Evolutionary conservation across 345 rosid species (phyloP).

Genomic region (Hypericum androsaemum): DNA sequence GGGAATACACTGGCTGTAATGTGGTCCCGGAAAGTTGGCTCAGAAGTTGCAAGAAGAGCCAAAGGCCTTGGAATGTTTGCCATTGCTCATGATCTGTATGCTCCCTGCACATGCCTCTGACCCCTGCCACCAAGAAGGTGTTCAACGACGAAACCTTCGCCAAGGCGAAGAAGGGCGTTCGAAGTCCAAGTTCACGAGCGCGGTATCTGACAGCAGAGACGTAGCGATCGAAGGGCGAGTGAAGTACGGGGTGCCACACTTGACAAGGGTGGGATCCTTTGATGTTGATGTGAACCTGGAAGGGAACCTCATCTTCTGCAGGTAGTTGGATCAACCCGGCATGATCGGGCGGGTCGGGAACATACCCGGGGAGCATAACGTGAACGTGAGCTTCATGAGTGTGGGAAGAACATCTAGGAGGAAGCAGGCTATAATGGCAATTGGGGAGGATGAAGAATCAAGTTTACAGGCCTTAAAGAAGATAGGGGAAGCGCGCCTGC

Average conservation of each 20-base stretch:
- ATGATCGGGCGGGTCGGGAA: conserved; percentile 26
- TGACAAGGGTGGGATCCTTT: conserved; percentile 20
- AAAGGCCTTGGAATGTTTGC: conserved; percentile 3
- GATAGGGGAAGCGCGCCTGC: conserved; percentile 20
- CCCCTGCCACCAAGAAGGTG: conserved; percentile 17
- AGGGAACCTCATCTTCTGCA: conserved; percentile 24
- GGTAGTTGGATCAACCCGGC: conserved; percentile 23
- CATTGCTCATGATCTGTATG: not conserved
- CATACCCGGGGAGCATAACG: conserved; percentile 17
- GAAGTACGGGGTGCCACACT: conserved; percentile 23
- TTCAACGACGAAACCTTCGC: conserved; percentile 22
- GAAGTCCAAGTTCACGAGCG: conserved; percentile 23
- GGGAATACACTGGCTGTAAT: conserved; percentile 1
- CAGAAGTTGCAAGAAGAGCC: not conserved
- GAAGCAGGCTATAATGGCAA: conserved; percentile 26
- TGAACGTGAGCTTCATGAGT: conserved; percentile 26
- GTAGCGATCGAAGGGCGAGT: conserved; percentile 20
- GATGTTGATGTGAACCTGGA: conserved; percentile 26
- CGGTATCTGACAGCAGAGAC: conserved; percentile 18
- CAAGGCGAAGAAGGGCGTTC: conserved; percentile 25
- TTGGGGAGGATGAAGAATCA: conserved; percentile 24
- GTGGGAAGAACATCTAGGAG: conserved; percentile 21
- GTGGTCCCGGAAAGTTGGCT: conserved; percentile 1
- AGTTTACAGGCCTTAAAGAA: conserved; percentile 10
- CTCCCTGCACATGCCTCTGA: conserved; percentile 29